Conservation (phyloP, 2,329 filamentous ascomycete species). For the Stenocarpella maydis region DNA sequence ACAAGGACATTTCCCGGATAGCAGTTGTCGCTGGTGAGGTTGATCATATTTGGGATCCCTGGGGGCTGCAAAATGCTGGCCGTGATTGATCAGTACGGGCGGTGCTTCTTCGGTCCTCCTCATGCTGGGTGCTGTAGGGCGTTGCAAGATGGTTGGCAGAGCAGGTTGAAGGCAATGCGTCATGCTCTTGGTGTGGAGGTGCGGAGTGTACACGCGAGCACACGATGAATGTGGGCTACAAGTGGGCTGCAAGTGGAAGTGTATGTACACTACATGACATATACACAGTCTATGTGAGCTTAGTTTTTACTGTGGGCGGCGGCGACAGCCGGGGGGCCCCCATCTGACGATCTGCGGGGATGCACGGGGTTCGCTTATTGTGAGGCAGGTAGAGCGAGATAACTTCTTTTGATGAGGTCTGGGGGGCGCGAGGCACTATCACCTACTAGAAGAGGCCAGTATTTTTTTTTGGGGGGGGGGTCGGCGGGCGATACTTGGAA, state of each 20-base stretch:
- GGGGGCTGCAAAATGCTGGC: neutral
- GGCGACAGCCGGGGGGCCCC: slow-evolving; percentile 24
- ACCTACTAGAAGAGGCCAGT: neutral
- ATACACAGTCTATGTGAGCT: neutral
- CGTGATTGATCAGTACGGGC: neutral
- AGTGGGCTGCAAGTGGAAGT: neutral
- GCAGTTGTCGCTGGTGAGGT: neutral
- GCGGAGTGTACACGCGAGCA: neutral
- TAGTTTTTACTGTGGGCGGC: slow-evolving; percentile 1
- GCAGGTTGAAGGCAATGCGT: slow-evolving; percentile 13
- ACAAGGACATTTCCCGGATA: neutral
- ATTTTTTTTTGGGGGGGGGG: neutral
- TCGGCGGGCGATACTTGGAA: neutral
- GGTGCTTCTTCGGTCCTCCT: slow-evolving; percentile 32
- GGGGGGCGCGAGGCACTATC: neutral
- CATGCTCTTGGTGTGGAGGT: slow-evolving; percentile 18
- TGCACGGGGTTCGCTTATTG: slow-evolving; percentile 19
- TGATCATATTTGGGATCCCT: neutral
- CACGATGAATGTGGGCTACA: slow-evolving; percentile 14
- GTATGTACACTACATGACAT: too few species aligned
- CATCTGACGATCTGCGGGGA: slow-evolving; percentile 25
- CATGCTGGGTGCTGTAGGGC: slow-evolving; percentile 10
- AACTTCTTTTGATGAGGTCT: slow-evolving; percentile 17
- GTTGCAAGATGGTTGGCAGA: slow-evolving; percentile 24
- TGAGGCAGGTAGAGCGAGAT: slow-evolving; percentile 17